These are phyloP conservation scores for Phytopythium helicoides DNA, from an alignment of 352 stramenopile species.

Conservation along the genomic window DNA sequence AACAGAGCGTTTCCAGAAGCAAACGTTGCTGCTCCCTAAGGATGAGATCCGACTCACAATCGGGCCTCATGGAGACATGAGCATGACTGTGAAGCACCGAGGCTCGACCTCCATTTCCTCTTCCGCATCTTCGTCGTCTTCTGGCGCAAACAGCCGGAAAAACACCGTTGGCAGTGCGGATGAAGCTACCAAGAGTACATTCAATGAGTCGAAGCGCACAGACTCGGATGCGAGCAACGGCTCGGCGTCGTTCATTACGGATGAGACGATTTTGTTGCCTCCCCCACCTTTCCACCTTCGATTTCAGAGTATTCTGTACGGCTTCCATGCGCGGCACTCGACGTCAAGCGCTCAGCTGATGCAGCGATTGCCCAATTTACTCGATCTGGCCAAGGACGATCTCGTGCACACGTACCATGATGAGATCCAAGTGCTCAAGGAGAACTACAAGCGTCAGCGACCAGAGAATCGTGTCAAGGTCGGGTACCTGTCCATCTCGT, in stretches of 20 bases:
- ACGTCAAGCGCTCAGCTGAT: conserved; percentile 55
- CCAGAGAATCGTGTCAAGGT: conserved; percentile 81
- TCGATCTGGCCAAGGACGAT: conserved; percentile 76
- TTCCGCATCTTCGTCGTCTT: neutral
- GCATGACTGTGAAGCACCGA: conserved; percentile 40
- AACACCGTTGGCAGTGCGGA: neutral
- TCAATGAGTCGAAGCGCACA: neutral
- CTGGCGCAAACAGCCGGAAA: neutral
- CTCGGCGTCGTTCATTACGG: neutral
- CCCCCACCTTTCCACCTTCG: conserved; percentile 47
- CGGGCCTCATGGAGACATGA: conserved; percentile 32
- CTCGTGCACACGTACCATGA: conserved; percentile 84
- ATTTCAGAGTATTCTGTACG: conserved; percentile 76
- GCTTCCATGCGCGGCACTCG: conserved; percentile 63
- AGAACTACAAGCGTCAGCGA: conserved; percentile 83
- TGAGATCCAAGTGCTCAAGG: conserved; percentile 73
- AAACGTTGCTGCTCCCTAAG: conserved; percentile 29
- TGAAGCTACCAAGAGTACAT: neutral
- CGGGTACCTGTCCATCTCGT: conserved; percentile 71
- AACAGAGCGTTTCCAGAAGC: conserved; percentile 4
- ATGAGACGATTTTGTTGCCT: conserved; percentile 22
- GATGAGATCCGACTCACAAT: conserved; percentile 64
- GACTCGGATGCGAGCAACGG: neutral
- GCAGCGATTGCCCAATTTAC: conserved; percentile 61
- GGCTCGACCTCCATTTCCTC: conserved; percentile 4